Evolutionary conservation across 768 basidiomycete genomes (phyloP).

Genomic region (Psilocybe cubensis): DNA sequence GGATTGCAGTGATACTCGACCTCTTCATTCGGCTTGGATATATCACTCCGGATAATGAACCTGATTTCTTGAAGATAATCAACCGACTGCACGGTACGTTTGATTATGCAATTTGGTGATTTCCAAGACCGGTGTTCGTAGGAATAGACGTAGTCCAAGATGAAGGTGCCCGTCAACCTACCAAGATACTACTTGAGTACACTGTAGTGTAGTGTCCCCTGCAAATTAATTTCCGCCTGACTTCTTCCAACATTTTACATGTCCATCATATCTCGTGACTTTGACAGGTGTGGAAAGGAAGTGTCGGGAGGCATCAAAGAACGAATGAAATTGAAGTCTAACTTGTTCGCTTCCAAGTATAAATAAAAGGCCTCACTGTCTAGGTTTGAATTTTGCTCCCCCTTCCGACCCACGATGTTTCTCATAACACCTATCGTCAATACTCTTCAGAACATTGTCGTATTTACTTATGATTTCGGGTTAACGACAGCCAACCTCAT

Average conservation of each 20-base stretch:
- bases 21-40: slow-evolving; percentile 87
- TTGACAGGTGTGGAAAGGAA: slow-evolving; percentile 9
- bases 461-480: slow-evolving; percentile 55
- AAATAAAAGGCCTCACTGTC: not conserved
- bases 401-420: slow-evolving; percentile 28
- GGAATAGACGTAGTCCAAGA: too few species aligned
- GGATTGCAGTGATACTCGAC: slow-evolving; percentile 82
- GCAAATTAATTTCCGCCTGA: not conserved
- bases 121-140: too few species aligned
- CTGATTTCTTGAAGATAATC: slow-evolving; percentile 76
- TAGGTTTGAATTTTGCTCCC: slow-evolving; percentile 4
- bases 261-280: slow-evolving; percentile 16
- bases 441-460: slow-evolving; percentile 27
- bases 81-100: slow-evolving; percentile 77
- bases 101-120: slow-evolving; percentile 58
- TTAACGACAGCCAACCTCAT: slow-evolving; percentile 57
- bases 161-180: too few species aligned
- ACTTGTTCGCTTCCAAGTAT: slow-evolving; percentile 18
- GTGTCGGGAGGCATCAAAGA: not conserved
- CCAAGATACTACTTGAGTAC: too few species aligned
- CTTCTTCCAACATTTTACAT: slow-evolving; percentile 5
- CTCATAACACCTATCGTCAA: slow-evolving; percentile 34
- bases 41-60: slow-evolving; percentile 88
- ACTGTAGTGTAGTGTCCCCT: too few species aligned
- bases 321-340: not conserved